Conservation (phyloP, 202 grass and related monocot species). For the Elaeis oleifera region DNA sequence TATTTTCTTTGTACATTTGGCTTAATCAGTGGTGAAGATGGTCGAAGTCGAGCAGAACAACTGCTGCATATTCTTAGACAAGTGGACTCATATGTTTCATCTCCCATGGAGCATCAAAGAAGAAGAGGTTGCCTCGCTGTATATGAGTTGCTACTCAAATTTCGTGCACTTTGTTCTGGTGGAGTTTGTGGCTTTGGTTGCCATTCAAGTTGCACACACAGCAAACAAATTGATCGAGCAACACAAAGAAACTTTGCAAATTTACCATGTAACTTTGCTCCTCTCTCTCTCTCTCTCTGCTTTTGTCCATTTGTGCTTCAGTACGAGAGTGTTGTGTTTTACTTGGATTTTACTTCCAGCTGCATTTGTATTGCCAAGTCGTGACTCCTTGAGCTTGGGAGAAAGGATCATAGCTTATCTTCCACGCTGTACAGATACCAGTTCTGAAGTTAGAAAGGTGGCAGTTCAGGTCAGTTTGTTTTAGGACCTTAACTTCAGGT, state of each 20-base stretch:
- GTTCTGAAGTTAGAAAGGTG: constrained; percentile 65
- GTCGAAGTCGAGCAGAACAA: constrained; percentile 92
- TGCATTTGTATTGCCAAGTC: constrained; percentile 88
- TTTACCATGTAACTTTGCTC: constrained; percentile 68
- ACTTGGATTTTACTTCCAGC: constrained; percentile 48
- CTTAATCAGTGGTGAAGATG: constrained; percentile 88
- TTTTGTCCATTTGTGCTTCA: neutral
- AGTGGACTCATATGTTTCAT: constrained; percentile 77
- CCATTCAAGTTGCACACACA: constrained; percentile 41
- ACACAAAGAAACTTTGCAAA: constrained; percentile 59
- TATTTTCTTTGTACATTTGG: constrained; percentile 6
- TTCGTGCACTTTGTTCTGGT: constrained; percentile 83
- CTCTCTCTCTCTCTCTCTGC: neutral
- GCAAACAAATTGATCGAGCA: constrained; percentile 52
- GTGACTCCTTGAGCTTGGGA: constrained; percentile 80
- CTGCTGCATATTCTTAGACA: constrained; percentile 94
- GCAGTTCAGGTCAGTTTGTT: constrained; percentile 67
- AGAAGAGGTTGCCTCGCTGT: constrained; percentile 93
- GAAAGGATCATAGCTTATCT: constrained; percentile 90
- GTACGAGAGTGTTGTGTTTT: constrained; percentile 20
- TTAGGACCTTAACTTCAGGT: too few relatives aligned
- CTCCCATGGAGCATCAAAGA: constrained; percentile 78
- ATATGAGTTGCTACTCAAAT: constrained; percentile 74
- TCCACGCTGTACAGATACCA: constrained; percentile 84
- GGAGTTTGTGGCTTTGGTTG: constrained; percentile 57